Percentiles rank a stretch among this genome's conserved stretches.
These are phyloP conservation scores for Elasticomyces elasticus DNA, from an alignment of 495 filamentous ascomycete species.

Conservation along the genomic window DNA sequence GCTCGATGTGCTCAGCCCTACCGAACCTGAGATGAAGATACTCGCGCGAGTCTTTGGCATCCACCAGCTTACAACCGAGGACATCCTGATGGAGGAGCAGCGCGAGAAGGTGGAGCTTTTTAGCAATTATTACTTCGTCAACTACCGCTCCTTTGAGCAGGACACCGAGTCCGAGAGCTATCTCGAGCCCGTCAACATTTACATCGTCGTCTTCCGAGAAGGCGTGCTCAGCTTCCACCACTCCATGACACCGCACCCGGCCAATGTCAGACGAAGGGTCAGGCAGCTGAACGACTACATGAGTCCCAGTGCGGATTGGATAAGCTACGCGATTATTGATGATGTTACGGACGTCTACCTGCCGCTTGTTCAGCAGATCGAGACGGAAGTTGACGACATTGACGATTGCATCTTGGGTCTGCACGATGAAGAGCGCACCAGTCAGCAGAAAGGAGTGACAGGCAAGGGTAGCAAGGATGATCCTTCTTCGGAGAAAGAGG, in stretches of 20 bases:
- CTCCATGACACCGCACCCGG: slow-evolving; percentile 81
- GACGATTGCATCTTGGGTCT: slow-evolving; percentile 47
- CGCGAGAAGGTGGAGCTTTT: slow-evolving; percentile 98
- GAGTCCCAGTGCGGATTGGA: slow-evolving; percentile 90
- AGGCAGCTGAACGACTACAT: slow-evolving; percentile 91
- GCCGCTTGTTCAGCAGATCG: slow-evolving; percentile 76
- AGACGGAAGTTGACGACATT: slow-evolving; percentile 37
- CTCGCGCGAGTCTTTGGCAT: slow-evolving; percentile 88
- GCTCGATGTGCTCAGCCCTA: slow-evolving; percentile 85
- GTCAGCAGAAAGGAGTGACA: slow-evolving; percentile 18
- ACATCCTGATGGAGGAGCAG: slow-evolving; percentile 93
- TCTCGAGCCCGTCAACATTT: slow-evolving; percentile 93
- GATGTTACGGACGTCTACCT: slow-evolving; percentile 95
- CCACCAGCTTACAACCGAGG: slow-evolving; percentile 87
- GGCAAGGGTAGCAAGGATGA: slow-evolving; percentile 14
- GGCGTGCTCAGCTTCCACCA: slow-evolving; percentile 95
- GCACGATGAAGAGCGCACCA: slow-evolving; percentile 46
- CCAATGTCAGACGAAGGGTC: slow-evolving; percentile 87
- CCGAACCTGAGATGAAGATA: slow-evolving; percentile 84
- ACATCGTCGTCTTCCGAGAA: slow-evolving; percentile 91
- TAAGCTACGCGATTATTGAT: slow-evolving; percentile 94
- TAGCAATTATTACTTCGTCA: slow-evolving; percentile 94
- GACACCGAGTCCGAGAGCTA: slow-evolving; percentile 78
- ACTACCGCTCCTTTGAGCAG: slow-evolving; percentile 94
- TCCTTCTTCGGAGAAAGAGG: slow-evolving; percentile 12